phyloP scores from a whole-genome alignment of 1,284 basidiomycete species.

The Tetrapyrgos nigripes region DNA sequence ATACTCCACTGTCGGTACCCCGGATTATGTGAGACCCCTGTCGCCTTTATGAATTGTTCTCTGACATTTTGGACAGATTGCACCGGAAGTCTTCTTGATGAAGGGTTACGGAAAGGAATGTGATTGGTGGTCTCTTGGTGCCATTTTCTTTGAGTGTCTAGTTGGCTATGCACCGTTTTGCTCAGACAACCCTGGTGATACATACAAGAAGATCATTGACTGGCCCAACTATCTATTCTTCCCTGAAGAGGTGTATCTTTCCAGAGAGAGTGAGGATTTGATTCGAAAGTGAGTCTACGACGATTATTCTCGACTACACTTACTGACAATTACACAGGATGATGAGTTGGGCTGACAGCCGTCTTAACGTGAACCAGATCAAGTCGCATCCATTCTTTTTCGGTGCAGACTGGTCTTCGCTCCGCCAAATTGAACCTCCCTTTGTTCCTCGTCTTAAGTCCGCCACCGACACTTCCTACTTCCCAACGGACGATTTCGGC shows the following conservation, averaged over 20 bases:
- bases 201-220: slow-evolving; percentile 98
- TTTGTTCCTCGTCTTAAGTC: slow-evolving; percentile 94
- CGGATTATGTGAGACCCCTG: no score
- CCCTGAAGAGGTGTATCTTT: slow-evolving; percentile 96
- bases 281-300: slow-evolving; percentile 67
- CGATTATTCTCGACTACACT: slow-evolving; percentile 34
- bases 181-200: slow-evolving; percentile 98
- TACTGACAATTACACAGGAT: slow-evolving; percentile 51
- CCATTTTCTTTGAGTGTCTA: slow-evolving; percentile 99
- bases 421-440: slow-evolving; percentile 94
- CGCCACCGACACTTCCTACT: slow-evolving; percentile 95
- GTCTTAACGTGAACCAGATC: slow-evolving; percentile 87
- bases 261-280: slow-evolving; percentile 92
- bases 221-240: slow-evolving; percentile 90
- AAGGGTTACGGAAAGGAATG: slow-evolving; percentile 98
- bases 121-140: slow-evolving; percentile 97
- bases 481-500: slow-evolving; percentile 95
- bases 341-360: slow-evolving; percentile 86
- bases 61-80: no score
- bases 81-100: slow-evolving; percentile 97
- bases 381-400: slow-evolving; percentile 97
- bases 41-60: no score
- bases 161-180: slow-evolving; percentile 98
- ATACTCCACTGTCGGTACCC: slow-evolving; percentile 99
- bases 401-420: slow-evolving; percentile 93